Evolutionary conservation across 1,284 basidiomycete genomes (phyloP), one percentile per base, ranked within the genome.

Genomic region (Volvariella volvacea): DNA sequence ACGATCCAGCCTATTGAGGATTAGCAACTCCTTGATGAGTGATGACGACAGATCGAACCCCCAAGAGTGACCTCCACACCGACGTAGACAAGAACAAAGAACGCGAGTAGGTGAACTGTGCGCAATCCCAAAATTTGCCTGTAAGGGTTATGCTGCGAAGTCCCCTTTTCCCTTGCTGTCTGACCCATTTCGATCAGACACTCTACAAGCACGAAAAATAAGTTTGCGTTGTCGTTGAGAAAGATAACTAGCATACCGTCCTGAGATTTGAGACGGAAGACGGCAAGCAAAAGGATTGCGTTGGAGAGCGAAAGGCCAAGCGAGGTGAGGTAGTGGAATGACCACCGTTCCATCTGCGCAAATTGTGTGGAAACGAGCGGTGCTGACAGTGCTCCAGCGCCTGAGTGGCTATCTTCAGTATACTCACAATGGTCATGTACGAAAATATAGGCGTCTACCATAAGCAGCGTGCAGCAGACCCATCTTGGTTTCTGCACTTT

Each of bases 321-420:
- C 0, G 82, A 83, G 2, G 71, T 67, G 3, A 85, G 60, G 55
- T 78, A 88, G 55, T 83, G 76, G 55, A 76, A 76, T 10, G 76
- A 79, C 70, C 76, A 78, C 41, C 62, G 60, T 3, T 53, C 51
- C 46, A 69, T 52, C 44, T 75, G 68, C 15, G 80, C 66, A 50
- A 87, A 88, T 45, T 83, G 76, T 0, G 86, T 88, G 0, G 84
- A 71, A 0, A 80, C 75, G 2, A 88, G 68, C 0, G 85, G 86
- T 0, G 82, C 65, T 9, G 70, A 63, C 31, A 88, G 76, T 0
- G 87, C 86, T 1, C 85, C 85, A 2, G 78, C 54, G 36, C 83
- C 78, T 80, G 17, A 9, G 32, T 16, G 2, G 3, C n/a, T n/a
- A n/a, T n/a, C n/a, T n/a, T n/a, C n/a, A n/a, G 33, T 2, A 14